Base-by-base conservation (phyloP, 768 basidiomycete species). In the Pulveroboletus sp. region DNA sequence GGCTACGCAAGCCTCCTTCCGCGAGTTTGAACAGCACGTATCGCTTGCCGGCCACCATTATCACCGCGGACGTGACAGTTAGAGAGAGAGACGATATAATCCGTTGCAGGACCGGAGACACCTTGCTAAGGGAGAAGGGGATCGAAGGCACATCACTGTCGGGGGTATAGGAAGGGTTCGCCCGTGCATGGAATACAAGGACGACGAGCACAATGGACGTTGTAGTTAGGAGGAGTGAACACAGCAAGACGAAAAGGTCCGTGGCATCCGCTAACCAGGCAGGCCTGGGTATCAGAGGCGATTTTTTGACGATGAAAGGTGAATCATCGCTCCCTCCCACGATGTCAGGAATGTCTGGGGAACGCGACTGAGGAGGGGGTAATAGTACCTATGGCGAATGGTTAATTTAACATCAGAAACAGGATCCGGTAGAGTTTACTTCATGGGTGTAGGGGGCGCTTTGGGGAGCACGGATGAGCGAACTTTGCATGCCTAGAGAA, bases 21-120 rank as follows among this genome's bases (percentile, higher is more conserved):
- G 40, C 21, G 31, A 58, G 42, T 20, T 50, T 54, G 50, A 46
- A 47, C 29, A 59, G 47, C 9, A 56, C 50, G 24, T 56, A 59
- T 23, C 57, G 49, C n/a, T 50, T 56, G 20, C 60, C 53, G 0
- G 40, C 42, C 4, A 61, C 41, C 43, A 58, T 42, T 14, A 53
- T 39, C 40, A 58, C n/a, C 4, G 50, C 56, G 2, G 51, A 61
- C 7, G 51, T 51, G 38, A 62, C 25, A 10, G 49, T 20, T 2
- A 45, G 17, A 3, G 55, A 49, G 6, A 54, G 44, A 6, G 59
- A 17, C 17, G 55, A 48, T 40, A 55, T 33, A 6, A 17, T 21
- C 25, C 51, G 37, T 20, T 55, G 53, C 9, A 56, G 40, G 40
- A 35, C 27, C 8, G 45, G 45, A 11, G 47, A 16, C 12, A 21